phyloP scores from a whole-genome alignment of 768 basidiomycete species.

The Termitomyces sp. region DNA sequence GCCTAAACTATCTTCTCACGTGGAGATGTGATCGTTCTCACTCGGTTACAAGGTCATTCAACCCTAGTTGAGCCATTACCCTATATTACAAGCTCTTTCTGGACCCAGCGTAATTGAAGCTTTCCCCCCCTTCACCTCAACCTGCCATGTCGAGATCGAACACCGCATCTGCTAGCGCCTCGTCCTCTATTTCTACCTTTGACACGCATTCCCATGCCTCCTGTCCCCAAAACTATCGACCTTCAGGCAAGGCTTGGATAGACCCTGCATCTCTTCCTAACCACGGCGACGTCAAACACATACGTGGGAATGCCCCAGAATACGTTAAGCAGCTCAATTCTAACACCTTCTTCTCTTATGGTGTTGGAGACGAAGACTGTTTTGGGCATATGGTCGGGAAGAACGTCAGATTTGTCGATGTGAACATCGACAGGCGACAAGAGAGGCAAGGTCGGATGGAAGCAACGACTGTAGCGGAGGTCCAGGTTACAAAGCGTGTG shows the following conservation, averaged over 20 bases:
- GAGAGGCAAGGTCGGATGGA: conserved; percentile 49
- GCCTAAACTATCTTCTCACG: conserved; percentile 18
- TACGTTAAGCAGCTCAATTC: conserved; percentile 61
- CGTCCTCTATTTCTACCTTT: conserved; percentile 18
- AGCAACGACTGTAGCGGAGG: conserved; percentile 57
- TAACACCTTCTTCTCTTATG: conserved; percentile 65
- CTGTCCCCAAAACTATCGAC: conserved; percentile 18
- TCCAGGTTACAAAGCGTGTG: conserved; percentile 58
- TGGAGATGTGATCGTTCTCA: conserved; percentile 14
- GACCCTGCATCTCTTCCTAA: conserved; percentile 60
- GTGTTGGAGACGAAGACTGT: conserved; percentile 57
- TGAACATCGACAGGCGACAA: conserved; percentile 41
- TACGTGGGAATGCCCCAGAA: conserved; percentile 58
- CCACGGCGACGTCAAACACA: conserved; percentile 47
- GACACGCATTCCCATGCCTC: conserved; percentile 20
- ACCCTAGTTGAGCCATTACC: conserved; percentile 20
- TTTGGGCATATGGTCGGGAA: conserved; percentile 62
- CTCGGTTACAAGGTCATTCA: conserved; percentile 19
- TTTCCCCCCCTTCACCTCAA: conserved; percentile 12
- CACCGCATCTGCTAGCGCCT: conserved; percentile 18
- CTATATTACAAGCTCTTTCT: conserved; percentile 13
- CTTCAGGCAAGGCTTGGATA: conserved; percentile 45
- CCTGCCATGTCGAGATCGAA: conserved; percentile 26
- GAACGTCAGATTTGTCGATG: conserved; percentile 53
- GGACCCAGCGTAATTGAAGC: conserved; percentile 6